phyloP scores from a whole-genome alignment of 352 stramenopile genomes.

The Phytophthora melonis region DNA sequence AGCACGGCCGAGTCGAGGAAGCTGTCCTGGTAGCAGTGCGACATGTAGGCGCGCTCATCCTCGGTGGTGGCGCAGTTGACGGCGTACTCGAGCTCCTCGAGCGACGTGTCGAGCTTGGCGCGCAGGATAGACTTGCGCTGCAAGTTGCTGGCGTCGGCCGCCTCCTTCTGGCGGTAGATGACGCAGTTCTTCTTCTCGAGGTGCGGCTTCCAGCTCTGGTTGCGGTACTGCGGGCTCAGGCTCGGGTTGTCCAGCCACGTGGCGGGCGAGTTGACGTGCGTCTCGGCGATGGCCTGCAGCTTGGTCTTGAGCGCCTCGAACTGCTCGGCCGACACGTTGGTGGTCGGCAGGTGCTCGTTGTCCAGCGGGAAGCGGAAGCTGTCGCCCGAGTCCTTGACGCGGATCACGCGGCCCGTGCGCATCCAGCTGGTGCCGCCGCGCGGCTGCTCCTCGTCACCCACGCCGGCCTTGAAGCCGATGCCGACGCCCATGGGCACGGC shows the following conservation, averaged over 20 bases:
- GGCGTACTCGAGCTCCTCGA: constrained; percentile 80
- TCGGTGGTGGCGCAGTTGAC: constrained; percentile 69
- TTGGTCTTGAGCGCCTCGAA: constrained; percentile 43
- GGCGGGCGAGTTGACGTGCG: constrained; percentile 49
- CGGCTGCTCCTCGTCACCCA: constrained; percentile 46
- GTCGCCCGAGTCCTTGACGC: constrained; percentile 75
- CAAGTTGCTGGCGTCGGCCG: constrained; percentile 48
- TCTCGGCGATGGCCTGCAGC: constrained; percentile 47
- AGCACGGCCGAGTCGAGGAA: constrained; percentile 83
- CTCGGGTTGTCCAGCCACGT: constrained; percentile 83
- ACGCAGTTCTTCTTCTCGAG: constrained; percentile 78
- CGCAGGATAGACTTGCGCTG: constrained; percentile 63
- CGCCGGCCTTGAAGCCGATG: constrained; percentile 27
- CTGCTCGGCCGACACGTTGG: constrained; percentile 44
- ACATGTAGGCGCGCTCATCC: constrained; percentile 65
- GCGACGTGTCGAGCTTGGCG: constrained; percentile 70
- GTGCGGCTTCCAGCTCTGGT: constrained; percentile 73
- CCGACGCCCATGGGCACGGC: constrained; percentile 40
- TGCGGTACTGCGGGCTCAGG: constrained; percentile 57
- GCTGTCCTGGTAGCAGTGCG: constrained; percentile 73
- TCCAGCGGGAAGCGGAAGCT: constrained; percentile 82
- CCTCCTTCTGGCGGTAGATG: constrained; percentile 71
- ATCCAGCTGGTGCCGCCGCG: constrained; percentile 68
- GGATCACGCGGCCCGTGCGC: constrained; percentile 73
- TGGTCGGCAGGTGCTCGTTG: constrained; percentile 59